Evolutionary conservation across 2,329 filamentous ascomycete species (phyloP).

Genomic region (Pseudogymnoascus sp.): DNA sequence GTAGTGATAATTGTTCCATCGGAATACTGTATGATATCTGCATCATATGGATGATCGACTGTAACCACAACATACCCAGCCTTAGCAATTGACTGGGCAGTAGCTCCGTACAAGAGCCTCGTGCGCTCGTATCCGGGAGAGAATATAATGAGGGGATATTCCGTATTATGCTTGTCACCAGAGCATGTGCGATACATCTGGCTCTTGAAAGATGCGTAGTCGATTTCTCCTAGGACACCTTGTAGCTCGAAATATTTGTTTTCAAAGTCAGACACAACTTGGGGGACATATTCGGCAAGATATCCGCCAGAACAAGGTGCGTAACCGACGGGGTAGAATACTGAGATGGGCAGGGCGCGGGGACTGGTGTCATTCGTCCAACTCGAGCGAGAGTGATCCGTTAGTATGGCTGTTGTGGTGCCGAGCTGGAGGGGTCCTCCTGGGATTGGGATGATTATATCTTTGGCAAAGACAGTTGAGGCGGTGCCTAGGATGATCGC

Average conservation of each 20-base stretch:
- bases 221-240: neutral
- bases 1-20: conserved; percentile 26
- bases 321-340: neutral
- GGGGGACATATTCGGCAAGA: neutral
- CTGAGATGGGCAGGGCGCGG: neutral
- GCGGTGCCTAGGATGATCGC: neutral
- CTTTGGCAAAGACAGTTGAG: neutral
- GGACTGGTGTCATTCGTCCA: neutral
- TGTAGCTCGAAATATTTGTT: neutral
- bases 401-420: neutral
- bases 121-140: conserved; percentile 33
- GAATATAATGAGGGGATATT: conserved; percentile 29
- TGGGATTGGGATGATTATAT: neutral
- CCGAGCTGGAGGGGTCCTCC: neutral
- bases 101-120: conserved; percentile 34
- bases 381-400: neutral
- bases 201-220: neutral
- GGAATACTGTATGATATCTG: conserved; percentile 35
- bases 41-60: conserved; percentile 40
- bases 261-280: neutral
- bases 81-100: conserved; percentile 35
- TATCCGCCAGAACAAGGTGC: neutral
- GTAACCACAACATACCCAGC: conserved; percentile 36
- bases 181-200: neutral
- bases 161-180: neutral